Base-by-base conservation (phyloP, 345 rosid species). In the Citrus trifoliata region DNA sequence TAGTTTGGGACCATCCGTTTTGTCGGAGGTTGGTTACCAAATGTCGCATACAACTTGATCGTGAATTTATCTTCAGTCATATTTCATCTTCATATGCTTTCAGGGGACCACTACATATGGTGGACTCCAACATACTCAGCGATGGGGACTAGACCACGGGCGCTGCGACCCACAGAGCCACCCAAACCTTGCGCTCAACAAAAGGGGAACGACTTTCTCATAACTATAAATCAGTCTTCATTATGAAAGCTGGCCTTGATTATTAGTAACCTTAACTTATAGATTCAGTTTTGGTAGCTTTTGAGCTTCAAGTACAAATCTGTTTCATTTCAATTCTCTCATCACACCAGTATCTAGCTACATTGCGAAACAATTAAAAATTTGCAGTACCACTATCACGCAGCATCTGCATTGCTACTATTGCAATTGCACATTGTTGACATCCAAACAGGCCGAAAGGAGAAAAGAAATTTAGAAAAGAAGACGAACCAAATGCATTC, bases 101-200 rank as follows among this genome's bases (percentile, higher is more conserved):
- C 3, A 77, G 42, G 89, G 88, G 88, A 88, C 91, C 89, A 86
- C 80, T 42, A 55, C 78, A 65, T 55, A 67, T 71, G 74, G 76
- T 71, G 60, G 71, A 46, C 35, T 76, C 80, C 79, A 42, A 37
- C 58, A 7, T 68, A 48, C 63, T 10, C 65, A 76, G 75, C 56
- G 88, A 88, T 77, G 74, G 87, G 79, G 82, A 84, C 33, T 32
- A 73, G 65, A 80, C 82, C 86, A 73, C 60, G 13, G 67, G 38
- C 4, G 56, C 60, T 65, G 64, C 66, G 59, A 37, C 82, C 77
- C 80, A 69, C 83, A 12, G 2, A 46, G 62, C 48, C 79, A 75
- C 56, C 65, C 67, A 73, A 3, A 27, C 42, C 37, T n/a, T 7
- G 25, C 48, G 38, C 38, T 53, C 67, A 4, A 25, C n/a, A 22